Evolutionary conservation across 805 yeast species (phyloP), one percentile per base, ranked within the genome.

Genomic region (Naumovozyma dairenensis): DNA sequence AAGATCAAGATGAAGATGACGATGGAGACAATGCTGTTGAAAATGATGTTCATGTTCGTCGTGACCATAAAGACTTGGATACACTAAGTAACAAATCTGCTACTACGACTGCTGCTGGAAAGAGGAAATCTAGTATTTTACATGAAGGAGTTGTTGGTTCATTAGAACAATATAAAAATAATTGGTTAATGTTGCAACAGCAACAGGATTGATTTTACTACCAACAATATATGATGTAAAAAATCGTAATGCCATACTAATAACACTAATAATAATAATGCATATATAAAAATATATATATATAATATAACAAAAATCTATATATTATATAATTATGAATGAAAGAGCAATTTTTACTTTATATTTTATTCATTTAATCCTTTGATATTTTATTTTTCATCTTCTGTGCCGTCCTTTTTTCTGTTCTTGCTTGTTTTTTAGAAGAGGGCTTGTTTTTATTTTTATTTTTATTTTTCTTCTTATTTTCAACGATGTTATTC

Each of bases 181-280:
- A 57, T 33, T 57, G 63, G 63, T 36, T 57, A 21, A 52, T 57
- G 47, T 38, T 56, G 25, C 61, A 57, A 43, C 55, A 51, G 28
- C 55, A 55, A 25, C 54, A 51, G 34, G 53, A 50, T 13, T 46
- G 32, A 38, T 25, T n/a, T n/a, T n/a, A n/a, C n/a, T n/a, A n/a
- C n/a, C n/a, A n/a, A n/a, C n/a, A n/a, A n/a, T n/a, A n/a, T n/a
- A n/a, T n/a, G n/a, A n/a, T n/a, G n/a, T n/a, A n/a, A n/a, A n/a
- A n/a, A n/a, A n/a, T n/a, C n/a, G n/a, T n/a, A n/a, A n/a, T n/a
- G n/a, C n/a, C n/a, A n/a, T n/a, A n/a, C n/a, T n/a, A n/a, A n/a
- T n/a, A n/a, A n/a, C n/a, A n/a, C n/a, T n/a, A n/a, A n/a, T n/a
- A n/a, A n/a, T n/a, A n/a, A n/a, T n/a, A n/a, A n/a, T n/a, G n/a